Percentiles rank a stretch among this genome's conserved stretches.
phyloP scores from a whole-genome alignment of 202 grass and related monocot genomes.

The Bolboschoenoplectus hybrid region DNA sequence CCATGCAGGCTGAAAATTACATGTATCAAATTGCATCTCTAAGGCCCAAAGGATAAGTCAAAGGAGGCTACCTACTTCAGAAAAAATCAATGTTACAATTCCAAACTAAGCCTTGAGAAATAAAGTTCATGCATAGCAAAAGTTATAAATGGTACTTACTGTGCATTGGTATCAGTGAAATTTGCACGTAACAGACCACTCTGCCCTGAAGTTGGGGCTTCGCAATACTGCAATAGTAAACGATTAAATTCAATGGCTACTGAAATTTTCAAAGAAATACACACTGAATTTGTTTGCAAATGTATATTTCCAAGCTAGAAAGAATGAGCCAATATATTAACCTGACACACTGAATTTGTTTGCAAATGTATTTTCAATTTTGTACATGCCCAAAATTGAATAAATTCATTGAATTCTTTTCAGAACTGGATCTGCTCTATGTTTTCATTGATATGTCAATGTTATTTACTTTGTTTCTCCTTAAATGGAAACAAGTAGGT shows the following conservation, averaged over 20 bases:
- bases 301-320: neutral
- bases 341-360: neutral
- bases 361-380: slow-evolving; percentile 30
- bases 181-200: slow-evolving; percentile 62
- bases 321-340: neutral
- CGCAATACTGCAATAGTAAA: slow-evolving; percentile 34
- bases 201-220: slow-evolving; percentile 54
- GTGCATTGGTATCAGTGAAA: neutral
- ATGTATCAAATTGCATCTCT: neutral
- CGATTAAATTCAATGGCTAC: neutral
- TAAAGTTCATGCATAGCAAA: neutral
- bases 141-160: slow-evolving; percentile 12
- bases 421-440: neutral
- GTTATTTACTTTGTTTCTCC: neutral
- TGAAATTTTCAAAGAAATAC: neutral
- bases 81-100: neutral
- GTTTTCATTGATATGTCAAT: neutral
- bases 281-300: slow-evolving; percentile 20
- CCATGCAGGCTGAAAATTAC: neutral
- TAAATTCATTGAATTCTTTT: neutral
- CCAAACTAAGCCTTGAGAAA: neutral
- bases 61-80: neutral
- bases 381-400: neutral
- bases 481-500: neutral
- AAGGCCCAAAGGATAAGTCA: neutral